phyloP scores from a whole-genome alignment of 768 basidiomycete species.

The Tephrocybe sp. region DNA sequence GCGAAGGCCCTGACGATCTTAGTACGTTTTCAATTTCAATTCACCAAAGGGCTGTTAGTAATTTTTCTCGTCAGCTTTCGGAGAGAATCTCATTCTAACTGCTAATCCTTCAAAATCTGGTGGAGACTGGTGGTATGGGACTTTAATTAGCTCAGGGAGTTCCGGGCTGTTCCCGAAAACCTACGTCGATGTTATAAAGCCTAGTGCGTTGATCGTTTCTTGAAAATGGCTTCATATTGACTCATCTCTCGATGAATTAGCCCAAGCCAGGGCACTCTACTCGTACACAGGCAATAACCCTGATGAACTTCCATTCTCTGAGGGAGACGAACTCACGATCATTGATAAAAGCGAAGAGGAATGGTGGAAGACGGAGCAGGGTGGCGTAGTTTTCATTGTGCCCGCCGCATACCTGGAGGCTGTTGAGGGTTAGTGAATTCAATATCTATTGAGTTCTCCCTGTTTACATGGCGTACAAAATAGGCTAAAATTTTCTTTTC shows the following conservation, averaged over 20 bases:
- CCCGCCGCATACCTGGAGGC: slow-evolving; percentile 90
- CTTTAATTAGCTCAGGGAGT: slow-evolving; percentile 57
- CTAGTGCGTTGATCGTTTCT: slow-evolving; percentile 49
- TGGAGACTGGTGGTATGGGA: slow-evolving; percentile 95
- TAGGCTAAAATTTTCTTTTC: slow-evolving; percentile 82
- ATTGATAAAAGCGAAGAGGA: slow-evolving; percentile 82
- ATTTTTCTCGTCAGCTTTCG: slow-evolving; percentile 56
- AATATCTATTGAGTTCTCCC: slow-evolving; percentile 53
- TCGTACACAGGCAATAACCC: slow-evolving; percentile 65
- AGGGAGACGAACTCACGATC: slow-evolving; percentile 77
- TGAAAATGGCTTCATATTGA: neutral
- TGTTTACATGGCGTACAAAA: slow-evolving; percentile 55
- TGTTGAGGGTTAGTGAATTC: slow-evolving; percentile 83
- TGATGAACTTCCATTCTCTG: slow-evolving; percentile 85
- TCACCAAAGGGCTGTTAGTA: neutral
- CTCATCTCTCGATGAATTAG: slow-evolving; percentile 28
- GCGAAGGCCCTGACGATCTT: slow-evolving; percentile 86
- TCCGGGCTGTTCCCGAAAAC: slow-evolving; percentile 89
- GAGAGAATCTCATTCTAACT: slow-evolving; percentile 70
- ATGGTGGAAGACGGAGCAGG: slow-evolving; percentile 96
- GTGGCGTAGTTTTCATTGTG: slow-evolving; percentile 84
- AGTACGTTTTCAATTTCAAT: slow-evolving; percentile 44
- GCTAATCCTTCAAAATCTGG: slow-evolving; percentile 86
- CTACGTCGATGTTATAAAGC: slow-evolving; percentile 74
- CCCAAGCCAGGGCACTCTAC: slow-evolving; percentile 78